phyloP scores from a whole-genome alignment of 345 rosid species.

The Garcia nutans region DNA sequence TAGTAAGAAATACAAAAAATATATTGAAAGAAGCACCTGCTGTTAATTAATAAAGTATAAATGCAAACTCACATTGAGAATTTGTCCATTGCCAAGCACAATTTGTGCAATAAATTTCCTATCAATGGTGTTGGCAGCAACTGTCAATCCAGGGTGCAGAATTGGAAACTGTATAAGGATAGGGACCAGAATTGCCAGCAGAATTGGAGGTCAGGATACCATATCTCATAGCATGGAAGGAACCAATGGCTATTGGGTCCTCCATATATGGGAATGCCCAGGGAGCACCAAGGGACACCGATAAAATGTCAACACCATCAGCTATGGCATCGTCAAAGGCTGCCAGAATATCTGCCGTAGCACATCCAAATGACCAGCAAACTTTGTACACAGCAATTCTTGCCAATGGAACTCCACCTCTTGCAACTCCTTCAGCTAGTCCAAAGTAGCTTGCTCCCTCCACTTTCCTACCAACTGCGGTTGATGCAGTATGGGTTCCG shows the following conservation, averaged over 20 bases:
- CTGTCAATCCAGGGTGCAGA: conserved; percentile 41
- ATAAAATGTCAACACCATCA: conserved; percentile 38
- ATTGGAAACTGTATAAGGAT: conserved; percentile 13
- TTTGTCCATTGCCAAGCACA: conserved; percentile 39
- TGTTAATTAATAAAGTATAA: too few relatives aligned
- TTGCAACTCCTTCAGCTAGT: conserved; percentile 32
- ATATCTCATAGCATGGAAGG: conserved; percentile 39
- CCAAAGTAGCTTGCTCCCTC: conserved; percentile 25
- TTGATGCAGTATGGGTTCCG: conserved; percentile 41
- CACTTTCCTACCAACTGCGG: conserved; percentile 32
- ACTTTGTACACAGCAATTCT: conserved; percentile 43
- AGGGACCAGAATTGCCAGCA: conserved; percentile 40
- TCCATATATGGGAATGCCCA: conserved; percentile 6
- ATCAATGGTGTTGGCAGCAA: conserved; percentile 41
- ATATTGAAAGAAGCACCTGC: not conserved
- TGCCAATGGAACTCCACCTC: conserved; percentile 37
- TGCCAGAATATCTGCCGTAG: conserved; percentile 32
- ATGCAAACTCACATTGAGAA: conserved; percentile 20
- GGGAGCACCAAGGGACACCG: conserved; percentile 20
- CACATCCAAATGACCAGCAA: conserved; percentile 36
- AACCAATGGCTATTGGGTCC: conserved; percentile 31
- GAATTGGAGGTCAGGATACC: conserved; percentile 36
- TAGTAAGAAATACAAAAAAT: not conserved
- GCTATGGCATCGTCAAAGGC: conserved; percentile 50
- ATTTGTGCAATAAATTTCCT: conserved; percentile 30